A percentile compares a stretch with the other conserved stretches of the same genome.
Evolutionary conservation across 2,329 filamentous ascomycete genomes (phyloP).

Genomic region (Colletotrichum gigasporum): DNA sequence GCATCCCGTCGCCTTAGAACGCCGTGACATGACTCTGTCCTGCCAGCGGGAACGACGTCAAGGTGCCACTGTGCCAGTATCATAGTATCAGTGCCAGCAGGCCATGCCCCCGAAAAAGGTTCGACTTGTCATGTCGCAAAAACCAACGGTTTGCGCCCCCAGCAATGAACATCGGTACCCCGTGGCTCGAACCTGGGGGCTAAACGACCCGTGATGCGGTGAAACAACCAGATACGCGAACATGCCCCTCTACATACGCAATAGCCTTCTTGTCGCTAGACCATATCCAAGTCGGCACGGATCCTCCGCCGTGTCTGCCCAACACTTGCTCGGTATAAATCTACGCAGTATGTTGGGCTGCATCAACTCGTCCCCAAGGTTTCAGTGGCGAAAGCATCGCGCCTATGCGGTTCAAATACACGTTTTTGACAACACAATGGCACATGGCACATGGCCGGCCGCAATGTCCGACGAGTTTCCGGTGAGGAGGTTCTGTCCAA

Average conservation of each 20-base stretch:
- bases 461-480: background rate
- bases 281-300: background rate
- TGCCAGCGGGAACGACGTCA: constrained; percentile 14
- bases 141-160: background rate
- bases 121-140: constrained; percentile 14
- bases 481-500: background rate
- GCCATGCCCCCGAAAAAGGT: background rate
- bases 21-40: background rate
- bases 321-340: no score
- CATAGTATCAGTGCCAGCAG: no score
- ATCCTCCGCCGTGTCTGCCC: background rate
- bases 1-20: background rate
- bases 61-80: no score
- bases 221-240: constrained; percentile 15
- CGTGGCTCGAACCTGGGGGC: background rate
- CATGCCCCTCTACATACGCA: no score
- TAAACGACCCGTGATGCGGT: background rate
- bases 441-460: background rate
- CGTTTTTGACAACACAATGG: background rate
- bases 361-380: background rate
- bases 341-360: background rate
- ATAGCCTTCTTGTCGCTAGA: background rate
- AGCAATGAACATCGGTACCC: background rate
- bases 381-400: background rate
- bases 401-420: background rate